Base-by-base conservation (phyloP, 2,329 filamentous ascomycete species). In the Fusarium virguliforme region DNA sequence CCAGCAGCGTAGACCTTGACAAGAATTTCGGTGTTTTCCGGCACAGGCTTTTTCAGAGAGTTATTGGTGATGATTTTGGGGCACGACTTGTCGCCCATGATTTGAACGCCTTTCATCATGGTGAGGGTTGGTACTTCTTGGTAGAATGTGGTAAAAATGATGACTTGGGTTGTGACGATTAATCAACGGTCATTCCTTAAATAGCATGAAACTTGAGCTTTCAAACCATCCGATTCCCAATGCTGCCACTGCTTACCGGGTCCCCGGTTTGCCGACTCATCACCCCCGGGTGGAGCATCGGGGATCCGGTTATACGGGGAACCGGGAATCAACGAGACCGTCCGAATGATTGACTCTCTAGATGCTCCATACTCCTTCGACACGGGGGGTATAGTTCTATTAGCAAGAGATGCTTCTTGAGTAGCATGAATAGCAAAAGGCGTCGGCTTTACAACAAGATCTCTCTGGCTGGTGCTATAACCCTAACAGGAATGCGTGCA, bases 341-440 rank as follows among this genome's bases (percentile, higher is more conserved):
- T 28, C 10, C 48, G 28, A 18, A 22, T 41, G 26, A 4, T 24
- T 43, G 37, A n/a, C 8, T 10, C 24, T n/a, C 15, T 12, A 30
- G 13, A 48, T 48, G 43, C 24, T 48, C 43, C 18, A 18, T 18
- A 18, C 18, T 18, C 18, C 18, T 18, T 15, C 65, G 65, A 0
- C 69, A 72, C 2, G 65, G 69, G 70, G 2, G 70, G 59, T 2
- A 60, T 56, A 1, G 69, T 72, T 2, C 57, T 4, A 48, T 72
- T 1, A 35, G 18, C 0, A 30, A 70, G 9, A 65, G 70, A 0
- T 51, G 56, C 0, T 30, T 72, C 0, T 28, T 72, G 1, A 72
- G 70, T 8, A 69, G 84, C 24, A 87, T 87, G 85, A 86, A 87
- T 38, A 72, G 83, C 8, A 80, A 83, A 18, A 18, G 18, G 18